Evolutionary conservation across 2,329 filamentous ascomycete genomes (phyloP).

Genomic region (Colletotrichum musicola): DNA sequence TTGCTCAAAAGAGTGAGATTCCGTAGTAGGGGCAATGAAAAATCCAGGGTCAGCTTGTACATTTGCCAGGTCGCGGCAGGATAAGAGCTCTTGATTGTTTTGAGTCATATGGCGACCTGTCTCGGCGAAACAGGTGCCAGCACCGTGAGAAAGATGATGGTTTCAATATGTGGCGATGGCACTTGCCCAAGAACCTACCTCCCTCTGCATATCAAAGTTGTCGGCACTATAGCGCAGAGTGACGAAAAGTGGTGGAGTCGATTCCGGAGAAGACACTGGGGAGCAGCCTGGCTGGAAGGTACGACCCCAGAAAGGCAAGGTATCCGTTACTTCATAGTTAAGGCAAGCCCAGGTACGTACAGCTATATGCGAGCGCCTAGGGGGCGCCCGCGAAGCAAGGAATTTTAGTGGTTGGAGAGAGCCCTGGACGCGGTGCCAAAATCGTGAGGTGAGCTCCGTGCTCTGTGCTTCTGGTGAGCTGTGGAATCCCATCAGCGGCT

Average conservation of each 20-base stretch:
- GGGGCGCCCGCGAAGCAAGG: background rate
- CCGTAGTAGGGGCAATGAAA: too few species aligned
- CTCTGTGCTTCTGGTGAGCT: constrained; percentile 29
- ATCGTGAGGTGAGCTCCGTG: constrained; percentile 38
- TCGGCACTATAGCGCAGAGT: background rate
- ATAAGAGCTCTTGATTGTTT: too few species aligned
- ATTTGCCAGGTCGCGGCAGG: too few species aligned
- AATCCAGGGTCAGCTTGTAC: too few species aligned
- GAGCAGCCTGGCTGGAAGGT: background rate
- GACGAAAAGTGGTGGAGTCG: constrained; percentile 19
- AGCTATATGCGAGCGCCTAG: background rate
- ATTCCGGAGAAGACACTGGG: constrained; percentile 5
- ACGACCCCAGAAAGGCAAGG: background rate
- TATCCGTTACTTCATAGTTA: too few species aligned
- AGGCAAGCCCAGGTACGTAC: constrained; percentile 13
- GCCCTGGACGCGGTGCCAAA: constrained; percentile 37
- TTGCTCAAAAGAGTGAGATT: too few species aligned
- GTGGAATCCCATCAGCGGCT: constrained; percentile 32
- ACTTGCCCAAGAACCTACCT: too few species aligned
- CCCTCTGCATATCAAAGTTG: too few species aligned
- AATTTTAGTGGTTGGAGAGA: constrained; percentile 30
- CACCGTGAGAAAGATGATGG: too few species aligned
- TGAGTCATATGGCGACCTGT: too few species aligned
- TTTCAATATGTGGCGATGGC: too few species aligned
- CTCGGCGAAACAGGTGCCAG: too few species aligned